Percentiles rank a stretch among this genome's conserved stretches.
Evolutionary conservation across 768 basidiomycete genomes (phyloP).

Genomic region (Exsudoporus frostii): DNA sequence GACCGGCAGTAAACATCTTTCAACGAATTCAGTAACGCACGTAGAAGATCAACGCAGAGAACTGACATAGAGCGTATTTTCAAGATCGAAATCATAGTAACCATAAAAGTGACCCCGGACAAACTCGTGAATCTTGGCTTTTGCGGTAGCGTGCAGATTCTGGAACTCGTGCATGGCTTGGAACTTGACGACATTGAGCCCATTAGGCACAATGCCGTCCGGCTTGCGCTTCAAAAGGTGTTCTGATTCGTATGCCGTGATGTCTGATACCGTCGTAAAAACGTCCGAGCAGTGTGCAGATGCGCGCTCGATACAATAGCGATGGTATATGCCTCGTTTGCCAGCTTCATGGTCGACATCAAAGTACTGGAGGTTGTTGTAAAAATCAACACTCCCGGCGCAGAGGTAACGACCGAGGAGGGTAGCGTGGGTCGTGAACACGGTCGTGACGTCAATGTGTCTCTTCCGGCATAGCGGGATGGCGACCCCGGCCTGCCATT

Average conservation of each 20-base stretch:
- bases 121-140: conserved; percentile 99
- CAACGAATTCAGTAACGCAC: conserved; percentile 3
- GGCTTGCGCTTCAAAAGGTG: conserved; percentile 96
- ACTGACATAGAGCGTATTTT: conserved; percentile 81
- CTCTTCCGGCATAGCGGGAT: conserved; percentile 94
- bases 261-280: conserved; percentile 97
- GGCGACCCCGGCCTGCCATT: conserved; percentile 98
- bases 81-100: conserved; percentile 93
- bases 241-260: conserved; percentile 96
- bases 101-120: conserved; percentile 98
- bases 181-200: conserved; percentile 98
- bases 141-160: conserved; percentile 87
- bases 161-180: conserved; percentile 99
- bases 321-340: conserved; percentile 97
- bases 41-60: neutral
- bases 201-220: conserved; percentile 96
- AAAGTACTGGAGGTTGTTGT: conserved; percentile 99
- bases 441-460: conserved; percentile 96
- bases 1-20: conserved; percentile 97
- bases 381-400: conserved; percentile 97
- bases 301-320: conserved; percentile 96
- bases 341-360: conserved; percentile 99
- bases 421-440: conserved; percentile 98
- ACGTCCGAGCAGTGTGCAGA: conserved; percentile 96
- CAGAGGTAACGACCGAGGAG: conserved; percentile 98